A percentile compares a stretch with the other conserved stretches of the same genome.
Conservation (phyloP, 306 rosid genomes). For the Vachellia collinsii region DNA sequence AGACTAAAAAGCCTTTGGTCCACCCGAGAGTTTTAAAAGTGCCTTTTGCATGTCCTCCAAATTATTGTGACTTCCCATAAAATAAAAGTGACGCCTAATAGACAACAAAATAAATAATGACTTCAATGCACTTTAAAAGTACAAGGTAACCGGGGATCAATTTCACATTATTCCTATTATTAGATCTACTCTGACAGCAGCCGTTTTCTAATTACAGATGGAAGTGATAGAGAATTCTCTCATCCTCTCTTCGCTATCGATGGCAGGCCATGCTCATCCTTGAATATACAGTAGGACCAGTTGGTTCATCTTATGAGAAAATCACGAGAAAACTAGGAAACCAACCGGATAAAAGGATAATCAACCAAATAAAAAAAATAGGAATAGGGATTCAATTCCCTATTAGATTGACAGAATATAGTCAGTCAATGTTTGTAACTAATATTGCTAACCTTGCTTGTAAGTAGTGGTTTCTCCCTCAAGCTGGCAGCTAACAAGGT, state of each 20-base stretch:
- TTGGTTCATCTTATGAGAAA: constrained; percentile 46
- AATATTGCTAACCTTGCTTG: constrained; percentile 59
- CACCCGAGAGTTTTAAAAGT: neutral
- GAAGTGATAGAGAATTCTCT: constrained; percentile 47
- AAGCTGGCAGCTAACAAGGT: constrained; percentile 54
- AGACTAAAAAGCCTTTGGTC: no score
- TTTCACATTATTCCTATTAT: constrained; percentile 61
- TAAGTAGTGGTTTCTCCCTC: constrained; percentile 67
- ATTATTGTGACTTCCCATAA: neutral
- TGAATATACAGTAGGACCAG: constrained; percentile 65
- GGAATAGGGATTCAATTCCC: constrained; percentile 18
- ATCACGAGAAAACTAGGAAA: constrained; percentile 41
- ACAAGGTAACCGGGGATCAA: constrained; percentile 49
- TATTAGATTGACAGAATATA: constrained; percentile 26
- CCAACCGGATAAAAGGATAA: constrained; percentile 55
- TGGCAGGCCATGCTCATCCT: constrained; percentile 62
- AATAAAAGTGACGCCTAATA: neutral
- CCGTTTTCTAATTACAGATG: constrained; percentile 70
- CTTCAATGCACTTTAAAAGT: constrained; percentile 38
- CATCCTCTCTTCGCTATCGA: constrained; percentile 41
- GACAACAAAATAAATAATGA: constrained; percentile 30
- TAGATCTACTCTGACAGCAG: constrained; percentile 52
- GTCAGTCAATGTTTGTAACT: constrained; percentile 66
- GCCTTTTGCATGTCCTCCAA: neutral
- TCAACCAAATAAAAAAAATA: constrained; percentile 37